Percentiles rank a stretch among this genome's conserved stretches.
Evolutionary conservation across 129 eudicot genomes (phyloP).

Genomic region (Flaveria sonorensis): DNA sequence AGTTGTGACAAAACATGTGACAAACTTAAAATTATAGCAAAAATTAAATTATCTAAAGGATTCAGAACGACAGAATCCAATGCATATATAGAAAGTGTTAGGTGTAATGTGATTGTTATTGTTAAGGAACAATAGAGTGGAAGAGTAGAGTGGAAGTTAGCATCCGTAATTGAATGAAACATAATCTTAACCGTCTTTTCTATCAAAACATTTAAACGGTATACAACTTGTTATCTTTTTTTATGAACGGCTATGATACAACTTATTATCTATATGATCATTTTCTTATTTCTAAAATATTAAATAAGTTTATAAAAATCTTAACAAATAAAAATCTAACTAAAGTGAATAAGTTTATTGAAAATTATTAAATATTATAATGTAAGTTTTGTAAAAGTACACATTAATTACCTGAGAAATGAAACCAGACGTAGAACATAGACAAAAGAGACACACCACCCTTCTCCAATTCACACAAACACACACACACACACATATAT

Average conservation of each 20-base stretch:
- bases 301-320: neutral
- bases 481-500: neutral
- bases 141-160: constrained; percentile 24
- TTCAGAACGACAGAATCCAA: neutral
- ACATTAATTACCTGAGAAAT: neutral
- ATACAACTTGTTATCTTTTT: neutral
- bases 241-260: neutral
- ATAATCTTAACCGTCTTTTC: neutral
- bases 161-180: constrained; percentile 4
- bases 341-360: neutral
- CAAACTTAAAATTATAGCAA: neutral
- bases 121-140: neutral
- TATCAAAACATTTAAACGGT: neutral
- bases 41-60: neutral
- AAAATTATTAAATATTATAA: no score
- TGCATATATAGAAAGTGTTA: constrained; percentile 13
- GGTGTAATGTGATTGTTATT: constrained; percentile 3
- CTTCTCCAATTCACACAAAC: neutral
- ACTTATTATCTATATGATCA: neutral
- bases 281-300: neutral
- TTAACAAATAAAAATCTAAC: neutral
- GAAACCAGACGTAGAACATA: constrained; percentile 34
- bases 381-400: neutral
- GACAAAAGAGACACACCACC: constrained; percentile 35
- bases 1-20: neutral